phyloP scores from a whole-genome alignment of 768 basidiomycete species.

The Termitomyces sp. region DNA sequence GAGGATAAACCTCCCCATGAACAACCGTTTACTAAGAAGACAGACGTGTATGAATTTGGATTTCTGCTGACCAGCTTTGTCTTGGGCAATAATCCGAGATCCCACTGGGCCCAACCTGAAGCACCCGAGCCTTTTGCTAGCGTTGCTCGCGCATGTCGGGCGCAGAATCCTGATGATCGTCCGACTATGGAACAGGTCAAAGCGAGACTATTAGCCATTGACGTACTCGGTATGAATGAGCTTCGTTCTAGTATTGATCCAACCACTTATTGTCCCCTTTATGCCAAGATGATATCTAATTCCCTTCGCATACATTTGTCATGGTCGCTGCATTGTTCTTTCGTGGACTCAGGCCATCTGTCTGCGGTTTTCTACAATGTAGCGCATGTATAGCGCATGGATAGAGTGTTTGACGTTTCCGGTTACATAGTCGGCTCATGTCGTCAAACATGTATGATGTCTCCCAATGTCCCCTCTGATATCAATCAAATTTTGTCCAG shows the following conservation, averaged over 20 bases:
- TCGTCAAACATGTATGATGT: no score
- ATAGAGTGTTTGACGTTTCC: no score
- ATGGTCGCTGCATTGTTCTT: no score
- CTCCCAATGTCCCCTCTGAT: no score
- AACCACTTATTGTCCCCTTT: not conserved
- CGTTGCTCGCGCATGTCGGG: not conserved
- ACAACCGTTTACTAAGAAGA: not conserved
- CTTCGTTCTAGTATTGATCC: not conserved
- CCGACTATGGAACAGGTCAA: conserved; percentile 4
- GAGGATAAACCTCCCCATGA: not conserved
- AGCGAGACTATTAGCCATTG: not conserved
- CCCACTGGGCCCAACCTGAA: not conserved
- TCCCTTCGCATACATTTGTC: no score
- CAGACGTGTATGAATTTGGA: conserved; percentile 4
- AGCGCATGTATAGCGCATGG: no score
- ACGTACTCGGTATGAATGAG: not conserved
- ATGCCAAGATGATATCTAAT: not conserved
- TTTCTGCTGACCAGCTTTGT: not conserved
- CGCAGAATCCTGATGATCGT: not conserved
- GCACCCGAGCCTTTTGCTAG: conserved; percentile 1
- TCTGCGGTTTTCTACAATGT: no score
- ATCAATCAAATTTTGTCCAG: no score
- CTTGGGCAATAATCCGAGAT: not conserved
- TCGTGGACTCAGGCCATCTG: no score
- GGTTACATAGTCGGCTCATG: no score